phyloP scores from a whole-genome alignment of 805 yeast genomes.

The Candida sanyiensis region DNA sequence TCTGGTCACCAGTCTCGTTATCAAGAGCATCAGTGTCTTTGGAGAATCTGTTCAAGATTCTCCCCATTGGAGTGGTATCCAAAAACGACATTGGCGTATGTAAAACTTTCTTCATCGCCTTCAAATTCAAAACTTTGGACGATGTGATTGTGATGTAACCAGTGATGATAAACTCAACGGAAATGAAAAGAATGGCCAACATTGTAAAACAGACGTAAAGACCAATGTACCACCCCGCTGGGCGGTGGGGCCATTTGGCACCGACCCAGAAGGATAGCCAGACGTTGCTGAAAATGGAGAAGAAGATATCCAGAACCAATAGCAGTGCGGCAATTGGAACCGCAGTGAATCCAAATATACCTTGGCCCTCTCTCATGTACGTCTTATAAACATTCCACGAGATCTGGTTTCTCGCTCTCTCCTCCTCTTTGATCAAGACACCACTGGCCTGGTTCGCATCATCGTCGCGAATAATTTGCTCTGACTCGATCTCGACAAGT shows the following conservation, averaged over 20 bases:
- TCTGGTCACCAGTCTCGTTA: slow-evolving; percentile 67
- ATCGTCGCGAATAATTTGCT: slow-evolving; percentile 12
- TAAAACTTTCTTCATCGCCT: slow-evolving; percentile 53
- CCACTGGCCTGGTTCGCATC: slow-evolving; percentile 26
- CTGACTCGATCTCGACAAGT: slow-evolving; percentile 23
- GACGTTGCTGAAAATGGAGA: slow-evolving; percentile 55
- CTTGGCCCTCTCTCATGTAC: slow-evolving; percentile 53
- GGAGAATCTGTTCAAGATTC: slow-evolving; percentile 78
- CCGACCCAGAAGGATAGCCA: slow-evolving; percentile 85
- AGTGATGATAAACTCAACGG: slow-evolving; percentile 38
- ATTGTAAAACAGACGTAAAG: slow-evolving; percentile 59
- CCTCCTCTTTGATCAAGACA: slow-evolving; percentile 44
- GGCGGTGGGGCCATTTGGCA: slow-evolving; percentile 40
- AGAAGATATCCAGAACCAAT: slow-evolving; percentile 39
- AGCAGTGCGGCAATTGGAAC: slow-evolving; percentile 26
- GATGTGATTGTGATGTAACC: slow-evolving; percentile 50
- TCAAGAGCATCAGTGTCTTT: slow-evolving; percentile 82
- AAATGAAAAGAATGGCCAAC: slow-evolving; percentile 39
- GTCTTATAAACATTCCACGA: slow-evolving; percentile 41
- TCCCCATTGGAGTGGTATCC: slow-evolving; percentile 85
- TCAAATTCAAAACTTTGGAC: slow-evolving; percentile 52
- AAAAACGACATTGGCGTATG: slow-evolving; percentile 79
- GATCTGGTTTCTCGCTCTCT: slow-evolving; percentile 53
- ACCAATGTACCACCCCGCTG: slow-evolving; percentile 65
- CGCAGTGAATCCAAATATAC: slow-evolving; percentile 32